A percentile compares a stretch with the other conserved stretches of the same genome.
Conservation (phyloP, 768 basidiomycete species). For the Hygrocybe punicea region DNA sequence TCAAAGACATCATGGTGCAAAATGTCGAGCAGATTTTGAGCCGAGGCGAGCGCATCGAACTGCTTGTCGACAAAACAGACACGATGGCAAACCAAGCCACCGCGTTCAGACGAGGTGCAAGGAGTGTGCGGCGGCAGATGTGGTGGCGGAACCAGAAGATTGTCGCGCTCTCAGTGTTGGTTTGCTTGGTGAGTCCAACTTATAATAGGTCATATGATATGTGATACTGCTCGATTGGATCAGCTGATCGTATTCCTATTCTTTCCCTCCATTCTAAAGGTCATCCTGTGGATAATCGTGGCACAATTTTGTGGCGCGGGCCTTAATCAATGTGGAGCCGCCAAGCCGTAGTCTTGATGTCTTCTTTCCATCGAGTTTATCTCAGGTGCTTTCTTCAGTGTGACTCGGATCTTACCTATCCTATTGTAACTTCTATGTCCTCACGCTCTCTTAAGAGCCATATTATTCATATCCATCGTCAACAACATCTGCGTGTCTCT, state of each 20-base stretch:
- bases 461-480: not conserved
- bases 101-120: constrained; percentile 85
- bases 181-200: constrained; percentile 70
- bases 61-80: constrained; percentile 96
- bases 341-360: constrained; percentile 3
- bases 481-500: no score
- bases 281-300: constrained; percentile 76
- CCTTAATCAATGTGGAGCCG: constrained; percentile 60
- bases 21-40: constrained; percentile 96
- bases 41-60: constrained; percentile 91
- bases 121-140: constrained; percentile 79
- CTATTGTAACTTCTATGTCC: not conserved
- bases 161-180: constrained; percentile 61
- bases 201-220: not conserved
- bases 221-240: no score
- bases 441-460: not conserved
- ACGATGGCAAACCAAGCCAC: constrained; percentile 92
- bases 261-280: constrained; percentile 33
- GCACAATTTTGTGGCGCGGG: constrained; percentile 89
- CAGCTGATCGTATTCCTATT: not conserved
- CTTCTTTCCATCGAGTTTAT: constrained; percentile 1
- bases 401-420: not conserved
- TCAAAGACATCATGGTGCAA: constrained; percentile 98
- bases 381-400: not conserved
- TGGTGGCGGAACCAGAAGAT: constrained; percentile 85